Base-by-base conservation (phyloP, 169 alveolate species). In the Cryptosporidium xiaoi region DNA sequence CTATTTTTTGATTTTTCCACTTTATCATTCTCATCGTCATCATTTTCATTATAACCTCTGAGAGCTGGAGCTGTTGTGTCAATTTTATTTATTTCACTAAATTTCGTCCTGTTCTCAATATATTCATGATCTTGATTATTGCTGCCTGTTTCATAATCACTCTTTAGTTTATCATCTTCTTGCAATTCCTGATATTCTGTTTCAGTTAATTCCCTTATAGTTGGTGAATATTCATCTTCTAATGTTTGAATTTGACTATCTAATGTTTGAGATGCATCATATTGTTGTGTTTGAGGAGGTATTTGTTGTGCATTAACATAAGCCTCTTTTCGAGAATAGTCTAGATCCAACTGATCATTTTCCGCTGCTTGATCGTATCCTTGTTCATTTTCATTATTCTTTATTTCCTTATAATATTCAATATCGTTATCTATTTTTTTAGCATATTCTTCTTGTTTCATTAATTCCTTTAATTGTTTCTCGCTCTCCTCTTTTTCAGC, bases 401-500 rank as follows among this genome's bases (percentile, higher is more conserved):
- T 62, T 58, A 56, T 31, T 13, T 77, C 87, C 27, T 46, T 62
- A 7, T 51, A 8, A n/a, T 40, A 48, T 62, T 77, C 71, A 5
- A 53, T 13, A 2, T 36, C 20, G 8, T 27, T 3, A 13, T 62
- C 67, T 62, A 20, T 12, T 62, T 62, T 51, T 77, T 65, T 55
- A 13, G 71, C 69, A 20, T 29, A 16, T 2, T 69, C 67, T 27
- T 77, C 87, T 18, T 24, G 58, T n/a, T 77, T 55, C 40, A 77
- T 77, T 58, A 77, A 62, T 33, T 77, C 87, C 20, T 56, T 60
- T 24, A 60, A n/a, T 27, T 40, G 58, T 27, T 60, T 77, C 3
- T 69, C 64, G 8, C 31, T 13, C 18, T 62, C 67, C 36, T 77
- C 87, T 53, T 77, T 77, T 16, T 77, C 87, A 60, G 87, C 71